A percentile compares a stretch with the other conserved stretches of the same genome.
Evolutionary conservation across 108 stramenopile species (phyloP).

Genomic region (Cyclotella baltica): DNA sequence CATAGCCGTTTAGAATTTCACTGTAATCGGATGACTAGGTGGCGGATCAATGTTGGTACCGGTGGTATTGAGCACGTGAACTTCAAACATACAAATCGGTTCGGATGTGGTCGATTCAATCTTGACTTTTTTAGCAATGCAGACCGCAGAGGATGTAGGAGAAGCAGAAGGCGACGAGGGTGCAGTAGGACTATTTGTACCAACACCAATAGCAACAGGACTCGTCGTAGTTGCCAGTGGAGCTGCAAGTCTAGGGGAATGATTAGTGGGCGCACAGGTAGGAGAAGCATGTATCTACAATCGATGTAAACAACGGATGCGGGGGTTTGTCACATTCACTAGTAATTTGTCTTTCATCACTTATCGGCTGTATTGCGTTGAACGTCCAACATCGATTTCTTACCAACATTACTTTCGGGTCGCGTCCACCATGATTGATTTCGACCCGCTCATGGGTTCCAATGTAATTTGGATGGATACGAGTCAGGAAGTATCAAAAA

Average conservation of each 20-base stretch:
- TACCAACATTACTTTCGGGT: conserved; percentile 71
- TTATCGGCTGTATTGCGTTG: conserved; percentile 78
- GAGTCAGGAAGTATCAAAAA: conserved; percentile 86
- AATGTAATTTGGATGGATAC: conserved; percentile 78
- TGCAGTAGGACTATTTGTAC: too few species aligned
- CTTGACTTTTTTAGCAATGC: not conserved
- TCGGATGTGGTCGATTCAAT: not conserved
- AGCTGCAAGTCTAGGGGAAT: too few species aligned
- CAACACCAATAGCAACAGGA: too few species aligned
- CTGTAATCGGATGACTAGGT: not conserved
- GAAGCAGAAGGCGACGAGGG: not conserved
- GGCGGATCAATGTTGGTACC: not conserved
- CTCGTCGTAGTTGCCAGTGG: too few species aligned
- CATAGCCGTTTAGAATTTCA: not conserved
- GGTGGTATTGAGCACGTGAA: not conserved
- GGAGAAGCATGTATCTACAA: conserved; percentile 30
- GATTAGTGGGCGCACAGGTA: too few species aligned
- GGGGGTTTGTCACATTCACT: conserved; percentile 44
- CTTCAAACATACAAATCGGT: not conserved
- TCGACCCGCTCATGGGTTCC: conserved; percentile 85
- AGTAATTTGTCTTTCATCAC: conserved; percentile 74
- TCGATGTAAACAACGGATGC: conserved; percentile 18
- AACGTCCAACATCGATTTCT: conserved; percentile 76
- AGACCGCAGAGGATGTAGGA: too few species aligned
- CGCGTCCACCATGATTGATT: conserved; percentile 69